Evolutionary conservation across 192 early-diverging fungal species (phyloP).

Genomic region (Thamnidium elegans): DNA sequence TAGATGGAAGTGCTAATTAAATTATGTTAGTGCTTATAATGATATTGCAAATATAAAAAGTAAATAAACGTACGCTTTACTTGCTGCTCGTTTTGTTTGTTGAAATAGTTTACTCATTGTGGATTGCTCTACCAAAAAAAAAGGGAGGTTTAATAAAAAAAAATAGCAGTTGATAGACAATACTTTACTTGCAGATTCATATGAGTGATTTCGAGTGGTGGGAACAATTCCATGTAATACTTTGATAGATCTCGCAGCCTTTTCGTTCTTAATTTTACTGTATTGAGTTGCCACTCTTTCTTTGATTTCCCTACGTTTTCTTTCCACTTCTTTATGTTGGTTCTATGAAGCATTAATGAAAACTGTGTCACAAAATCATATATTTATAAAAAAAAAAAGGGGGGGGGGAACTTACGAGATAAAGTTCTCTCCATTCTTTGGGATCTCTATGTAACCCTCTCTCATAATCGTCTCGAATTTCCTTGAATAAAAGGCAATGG

Average conservation of each 20-base stretch:
- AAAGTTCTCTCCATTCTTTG: conserved; percentile 13
- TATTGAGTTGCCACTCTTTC: conserved; percentile 15
- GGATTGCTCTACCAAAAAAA: background rate
- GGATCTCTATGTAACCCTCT: conserved; percentile 8
- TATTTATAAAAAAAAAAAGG: no score
- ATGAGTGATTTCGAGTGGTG: background rate
- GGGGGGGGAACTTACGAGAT: conserved; percentile 3
- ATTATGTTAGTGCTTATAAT: background rate
- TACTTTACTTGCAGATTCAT: conserved; percentile 6
- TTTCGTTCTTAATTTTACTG: conserved; percentile 12
- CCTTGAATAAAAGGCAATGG: conserved; percentile 7
- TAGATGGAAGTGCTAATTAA: conserved; percentile 3
- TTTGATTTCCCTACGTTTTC: background rate
- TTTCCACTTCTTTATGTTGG: conserved; percentile 7
- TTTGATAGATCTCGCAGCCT: conserved; percentile 19
- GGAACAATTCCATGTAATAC: conserved; percentile 7
- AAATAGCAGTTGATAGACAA: background rate
- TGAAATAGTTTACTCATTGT: conserved; percentile 5
- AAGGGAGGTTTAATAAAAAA: background rate
- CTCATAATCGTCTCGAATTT: conserved; percentile 14
- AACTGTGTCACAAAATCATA: background rate
- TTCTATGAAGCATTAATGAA: background rate
- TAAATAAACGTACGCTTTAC: background rate
- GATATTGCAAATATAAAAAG: background rate
- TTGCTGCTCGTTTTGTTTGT: conserved; percentile 3